Base-by-base conservation (phyloP, 352 stramenopile species). In the Phytophthora cactorum region DNA sequence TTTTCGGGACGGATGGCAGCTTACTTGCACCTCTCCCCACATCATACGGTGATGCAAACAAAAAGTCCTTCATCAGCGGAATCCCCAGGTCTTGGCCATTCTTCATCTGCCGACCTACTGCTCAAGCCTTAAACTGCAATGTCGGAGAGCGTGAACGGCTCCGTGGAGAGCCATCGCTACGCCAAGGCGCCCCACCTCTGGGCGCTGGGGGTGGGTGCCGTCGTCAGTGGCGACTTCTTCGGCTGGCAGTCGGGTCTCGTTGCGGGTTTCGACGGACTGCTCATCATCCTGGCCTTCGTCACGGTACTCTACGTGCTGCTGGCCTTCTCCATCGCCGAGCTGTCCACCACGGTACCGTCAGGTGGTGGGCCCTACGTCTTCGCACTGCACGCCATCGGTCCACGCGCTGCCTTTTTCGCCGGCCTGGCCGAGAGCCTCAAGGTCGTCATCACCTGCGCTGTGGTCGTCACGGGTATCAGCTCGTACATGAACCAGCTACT, bases 271-370 rank as follows among this genome's bases (percentile, higher is more conserved):
- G 64, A 87, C 47, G 82, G 80, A 0, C 68, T 91, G 9, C 77
- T 88, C 46, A 77, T 90, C 53, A 84, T 86, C 52, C 54, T 90
- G 41, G 49, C 79, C 27, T 45, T 90, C 60, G 80, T 87, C 9
- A 86, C 79, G 2, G 77, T 81, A 55, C 72, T 91, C 22, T 91
- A 88, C 67, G 76, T 89, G 45, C 53, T 91, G 52, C 68, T 91
- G 9, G 81, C 75, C 58, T 91, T 91, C 73, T 91, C 82, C 39
- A 91, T 91, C 56, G 80, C 80, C 31, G 82, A 90, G 51, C 71
- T 91, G 38, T 91, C 75, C 43, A 84, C 81, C 10, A 90, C 68
- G 44, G 65, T 89, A 38, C 81, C 81, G 2, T 65, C 74, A 0
- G 80, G 78, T 39, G 83, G 81, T 43, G 81, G 83, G 0, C 81